These are phyloP conservation scores for Monosporascus sp. DNA, from an alignment of 2,329 filamentous ascomycete species.

Conservation along the genomic window DNA sequence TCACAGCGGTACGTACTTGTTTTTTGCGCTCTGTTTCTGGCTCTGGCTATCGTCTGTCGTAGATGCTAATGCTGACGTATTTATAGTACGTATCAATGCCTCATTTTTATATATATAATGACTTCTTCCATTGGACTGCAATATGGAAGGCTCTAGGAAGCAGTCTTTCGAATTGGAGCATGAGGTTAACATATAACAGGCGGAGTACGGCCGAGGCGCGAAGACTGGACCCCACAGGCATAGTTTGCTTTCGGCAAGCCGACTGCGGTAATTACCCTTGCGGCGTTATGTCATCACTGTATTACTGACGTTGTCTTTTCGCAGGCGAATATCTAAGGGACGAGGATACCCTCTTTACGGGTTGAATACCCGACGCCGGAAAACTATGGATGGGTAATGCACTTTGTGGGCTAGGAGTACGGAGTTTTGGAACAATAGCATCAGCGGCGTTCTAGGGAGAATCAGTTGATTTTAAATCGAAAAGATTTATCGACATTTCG, in stretches of 20 bases:
- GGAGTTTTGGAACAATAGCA: too few species aligned
- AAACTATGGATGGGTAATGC: too few species aligned
- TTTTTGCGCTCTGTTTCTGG: conserved; percentile 8
- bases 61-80: conserved; percentile 1
- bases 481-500: too few species aligned
- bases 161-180: too few species aligned
- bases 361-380: conserved; percentile 24
- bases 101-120: neutral
- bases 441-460: conserved; percentile 10
- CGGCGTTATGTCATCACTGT: too few species aligned
- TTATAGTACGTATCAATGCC: neutral
- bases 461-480: neutral
- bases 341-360: conserved; percentile 60
- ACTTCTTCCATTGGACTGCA: too few species aligned
- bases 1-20: conserved; percentile 54
- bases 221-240: conserved; percentile 81
- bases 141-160: too few species aligned
- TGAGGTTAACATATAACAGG: neutral
- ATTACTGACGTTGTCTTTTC: neutral
- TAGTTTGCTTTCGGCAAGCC: conserved; percentile 85
- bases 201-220: conserved; percentile 78
- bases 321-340: conserved; percentile 82
- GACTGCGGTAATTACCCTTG: conserved; percentile 57
- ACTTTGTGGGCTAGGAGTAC: too few species aligned
- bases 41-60: too few species aligned